phyloP scores from a whole-genome alignment of 192 early-diverging fungal genomes.

The Coemansia brasiliensis region DNA sequence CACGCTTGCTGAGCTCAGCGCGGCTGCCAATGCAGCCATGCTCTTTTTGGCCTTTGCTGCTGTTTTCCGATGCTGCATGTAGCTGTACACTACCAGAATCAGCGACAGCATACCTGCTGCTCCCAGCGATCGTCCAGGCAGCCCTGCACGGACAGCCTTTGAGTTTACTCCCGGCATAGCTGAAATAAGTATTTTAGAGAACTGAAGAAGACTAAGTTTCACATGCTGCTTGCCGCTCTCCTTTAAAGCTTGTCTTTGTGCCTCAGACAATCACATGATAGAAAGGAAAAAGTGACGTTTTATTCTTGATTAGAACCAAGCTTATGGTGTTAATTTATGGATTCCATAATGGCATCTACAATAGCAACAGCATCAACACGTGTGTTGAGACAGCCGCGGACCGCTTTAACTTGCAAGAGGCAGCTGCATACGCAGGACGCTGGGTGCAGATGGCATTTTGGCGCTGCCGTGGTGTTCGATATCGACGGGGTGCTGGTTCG shows the following conservation, averaged over 20 bases:
- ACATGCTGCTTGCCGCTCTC: neutral
- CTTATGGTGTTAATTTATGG: too few species aligned
- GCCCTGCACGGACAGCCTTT: slow-evolving; percentile 18
- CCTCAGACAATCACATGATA: slow-evolving; percentile 4
- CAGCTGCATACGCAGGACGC: slow-evolving; percentile 19
- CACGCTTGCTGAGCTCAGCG: slow-evolving; percentile 42
- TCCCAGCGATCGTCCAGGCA: slow-evolving; percentile 32
- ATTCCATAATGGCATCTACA: neutral
- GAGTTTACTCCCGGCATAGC: slow-evolving; percentile 24
- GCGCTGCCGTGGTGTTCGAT: slow-evolving; percentile 64
- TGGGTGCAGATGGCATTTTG: slow-evolving; percentile 34
- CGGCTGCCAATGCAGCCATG: slow-evolving; percentile 26
- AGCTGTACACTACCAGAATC: slow-evolving; percentile 44
- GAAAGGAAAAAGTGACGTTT: too few species aligned
- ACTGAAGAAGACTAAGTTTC: neutral
- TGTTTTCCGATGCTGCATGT: slow-evolving; percentile 37
- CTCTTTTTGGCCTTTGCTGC: slow-evolving; percentile 49
- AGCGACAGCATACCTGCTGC: slow-evolving; percentile 38
- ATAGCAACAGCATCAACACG: neutral
- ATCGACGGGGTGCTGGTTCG: slow-evolving; percentile 89
- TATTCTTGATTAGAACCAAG: too few species aligned
- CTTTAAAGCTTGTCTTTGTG: neutral
- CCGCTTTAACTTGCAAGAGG: neutral
- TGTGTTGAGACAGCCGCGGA: too few species aligned
- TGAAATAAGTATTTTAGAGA: neutral